Conservation (phyloP, 805 yeast species). For the Wickerhamomyces tratensis region DNA sequence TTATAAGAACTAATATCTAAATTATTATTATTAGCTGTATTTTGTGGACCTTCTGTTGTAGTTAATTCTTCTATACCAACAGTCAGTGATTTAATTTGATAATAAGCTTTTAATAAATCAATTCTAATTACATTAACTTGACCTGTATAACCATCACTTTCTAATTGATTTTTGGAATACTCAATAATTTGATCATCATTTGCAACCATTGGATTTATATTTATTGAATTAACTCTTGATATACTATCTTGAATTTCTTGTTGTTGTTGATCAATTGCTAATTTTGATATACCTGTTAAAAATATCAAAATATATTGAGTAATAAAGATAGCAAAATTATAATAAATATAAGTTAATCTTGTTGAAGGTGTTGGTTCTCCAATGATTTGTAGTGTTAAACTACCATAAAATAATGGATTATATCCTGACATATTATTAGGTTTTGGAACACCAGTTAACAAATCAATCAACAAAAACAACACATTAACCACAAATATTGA, state of each 20-base stretch:
- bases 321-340: conserved; percentile 22
- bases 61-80: not conserved
- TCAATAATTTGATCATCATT: conserved; percentile 3
- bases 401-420: conserved; percentile 24
- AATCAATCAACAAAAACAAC: conserved; percentile 23
- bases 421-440: conserved; percentile 2
- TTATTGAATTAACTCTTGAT: not conserved
- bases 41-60: no score
- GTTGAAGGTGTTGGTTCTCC: conserved; percentile 32
- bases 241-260: conserved; percentile 8
- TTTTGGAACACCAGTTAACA: conserved; percentile 23
- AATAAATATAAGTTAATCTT: conserved; percentile 14
- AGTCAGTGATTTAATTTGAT: conserved; percentile 11
- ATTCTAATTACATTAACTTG: conserved; percentile 25
- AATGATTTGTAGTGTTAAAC: conserved; percentile 31
- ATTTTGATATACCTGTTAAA: conserved; percentile 16
- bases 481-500: conserved; percentile 16
- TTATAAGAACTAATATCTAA: not conserved
- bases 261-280: conserved; percentile 18
- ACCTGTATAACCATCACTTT: conserved; percentile 38
- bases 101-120: conserved; percentile 21
- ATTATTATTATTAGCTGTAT: no score
- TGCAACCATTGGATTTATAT: not conserved
- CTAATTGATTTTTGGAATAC: conserved; percentile 8
- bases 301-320: conserved; percentile 22